These are phyloP conservation scores for Galium porrigens DNA, from an alignment of 305 asterid species.

Conservation along the genomic window DNA sequence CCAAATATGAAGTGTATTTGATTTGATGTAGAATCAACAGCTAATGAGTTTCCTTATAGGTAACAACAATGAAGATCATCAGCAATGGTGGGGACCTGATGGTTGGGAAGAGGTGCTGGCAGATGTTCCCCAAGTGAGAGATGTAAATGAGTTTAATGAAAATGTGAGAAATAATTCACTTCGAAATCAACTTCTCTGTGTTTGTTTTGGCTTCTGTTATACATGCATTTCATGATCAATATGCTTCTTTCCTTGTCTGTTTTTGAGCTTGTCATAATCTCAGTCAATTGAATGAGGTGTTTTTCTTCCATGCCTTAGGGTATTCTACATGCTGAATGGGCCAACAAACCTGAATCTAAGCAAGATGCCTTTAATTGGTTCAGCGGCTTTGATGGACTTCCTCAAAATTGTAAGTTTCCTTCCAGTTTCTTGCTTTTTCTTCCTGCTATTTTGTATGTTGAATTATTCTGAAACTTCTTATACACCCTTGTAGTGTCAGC, in stretches of 20 bases:
- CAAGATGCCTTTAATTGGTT: constrained; percentile 20
- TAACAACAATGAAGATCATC: constrained; percentile 23
- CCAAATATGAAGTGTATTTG: constrained; percentile 8
- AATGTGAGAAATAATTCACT: constrained; percentile 25
- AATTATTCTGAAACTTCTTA: constrained; percentile 9
- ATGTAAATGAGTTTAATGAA: constrained; percentile 17
- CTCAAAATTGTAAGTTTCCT: constrained; percentile 34
- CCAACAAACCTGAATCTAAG: constrained; percentile 14
- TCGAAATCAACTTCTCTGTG: constrained; percentile 3
- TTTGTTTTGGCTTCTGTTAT: not conserved
- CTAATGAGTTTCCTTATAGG: constrained; percentile 34
- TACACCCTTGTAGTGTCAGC: constrained; percentile 17
- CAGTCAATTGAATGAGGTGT: not conserved
- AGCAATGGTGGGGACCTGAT: constrained; percentile 29
- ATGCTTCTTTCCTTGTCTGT: not conserved
- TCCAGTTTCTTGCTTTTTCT: not conserved
- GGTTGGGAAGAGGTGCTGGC: constrained; percentile 50
- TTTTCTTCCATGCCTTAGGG: constrained; percentile 20
- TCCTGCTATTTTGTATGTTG: constrained; percentile 1
- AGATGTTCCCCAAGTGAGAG: constrained; percentile 26
- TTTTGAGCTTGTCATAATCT: not conserved
- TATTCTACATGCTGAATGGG: constrained; percentile 15
- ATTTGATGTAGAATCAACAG: constrained; percentile 13
- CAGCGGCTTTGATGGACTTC: constrained; percentile 21
- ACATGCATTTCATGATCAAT: not conserved